Conservation (phyloP, 345 rosid genomes). For the Capsella bursapastoris region DNA sequence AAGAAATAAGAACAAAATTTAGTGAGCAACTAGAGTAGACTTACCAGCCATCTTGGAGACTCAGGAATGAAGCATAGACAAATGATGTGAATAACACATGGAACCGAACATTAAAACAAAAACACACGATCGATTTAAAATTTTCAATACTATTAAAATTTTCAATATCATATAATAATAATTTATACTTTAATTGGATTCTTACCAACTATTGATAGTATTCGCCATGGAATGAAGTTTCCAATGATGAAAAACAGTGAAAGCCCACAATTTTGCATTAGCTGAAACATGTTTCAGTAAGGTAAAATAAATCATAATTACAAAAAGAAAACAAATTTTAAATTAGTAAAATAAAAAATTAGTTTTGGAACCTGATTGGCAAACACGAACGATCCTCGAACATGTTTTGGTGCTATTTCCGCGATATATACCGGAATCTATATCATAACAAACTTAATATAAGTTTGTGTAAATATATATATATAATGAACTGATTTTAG, state of each 20-base stretch:
- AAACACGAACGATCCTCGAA: constrained; percentile 42
- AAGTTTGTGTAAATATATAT: not conserved
- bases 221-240: constrained; percentile 40
- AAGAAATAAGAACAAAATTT: no score
- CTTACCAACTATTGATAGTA: constrained; percentile 43
- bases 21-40: not conserved
- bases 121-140: not conserved
- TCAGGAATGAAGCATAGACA: constrained; percentile 40
- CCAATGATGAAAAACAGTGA: constrained; percentile 41
- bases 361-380: constrained; percentile 38
- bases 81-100: constrained; percentile 37
- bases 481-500: not conserved
- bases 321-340: not conserved
- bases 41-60: constrained; percentile 51
- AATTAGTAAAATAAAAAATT: not conserved
- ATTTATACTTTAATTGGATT: not conserved
- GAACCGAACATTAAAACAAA: constrained; percentile 15
- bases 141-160: not conserved
- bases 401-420: constrained; percentile 41
- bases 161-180: not conserved
- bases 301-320: not conserved
- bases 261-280: constrained; percentile 43
- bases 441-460: not conserved
- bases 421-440: no score
- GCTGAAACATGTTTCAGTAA: constrained; percentile 18